Evolutionary conservation across 2,329 filamentous ascomycete species (phyloP), one percentile per base, ranked within the genome.

Genomic region (Teratosphaeria epicoccoides): DNA sequence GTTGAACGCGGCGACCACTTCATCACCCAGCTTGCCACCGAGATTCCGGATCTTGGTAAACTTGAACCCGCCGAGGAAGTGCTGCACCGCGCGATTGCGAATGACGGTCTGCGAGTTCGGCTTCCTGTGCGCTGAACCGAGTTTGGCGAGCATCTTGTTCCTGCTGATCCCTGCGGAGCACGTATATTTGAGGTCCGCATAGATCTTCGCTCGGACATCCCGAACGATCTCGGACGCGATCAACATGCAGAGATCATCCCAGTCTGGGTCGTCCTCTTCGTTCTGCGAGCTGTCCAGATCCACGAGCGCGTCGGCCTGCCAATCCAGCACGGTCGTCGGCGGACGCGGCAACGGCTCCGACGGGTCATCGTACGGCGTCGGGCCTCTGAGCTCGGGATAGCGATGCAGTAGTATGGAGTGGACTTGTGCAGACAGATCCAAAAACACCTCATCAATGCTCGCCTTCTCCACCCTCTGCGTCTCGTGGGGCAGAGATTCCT

Each of bases 61-160:
- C 64, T 95, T 95, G 75, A 95, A 89, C 14, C 80, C 81, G 7
- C 79, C 80, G 43, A 98, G 73, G 63, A 98, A 98, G 43, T 84
- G 76, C 56, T 83, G 76, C 2, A 88, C 76, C 1, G 91, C 91
- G 46, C 89, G 82, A 65, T 88, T 91, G 23, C 93, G 84, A 47
- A 98, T 83, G n/a, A 97, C 81, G 0, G 91, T 97, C 70, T 98
- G 93, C 59, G 85, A 81, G 64, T 96, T 93, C 28, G 93, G 93
- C 68, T 98, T 98, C 71, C 88, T 90, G 72, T 90, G 83, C 6
- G 81, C 88, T 23, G 88, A 95, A 25, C 91, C 93, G 52, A 98
- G 74, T 72, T 98, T 98, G 55, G 90, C 88, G 54, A 98, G 76
- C 80, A 96, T 88, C 71, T 97, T 98, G 73, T 96, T 98, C 57